A percentile compares a stretch with the other conserved stretches of the same genome.
These are phyloP conservation scores for Solanum medicagineum DNA, from an alignment of 257 asterid genomes.

Conservation along the genomic window DNA sequence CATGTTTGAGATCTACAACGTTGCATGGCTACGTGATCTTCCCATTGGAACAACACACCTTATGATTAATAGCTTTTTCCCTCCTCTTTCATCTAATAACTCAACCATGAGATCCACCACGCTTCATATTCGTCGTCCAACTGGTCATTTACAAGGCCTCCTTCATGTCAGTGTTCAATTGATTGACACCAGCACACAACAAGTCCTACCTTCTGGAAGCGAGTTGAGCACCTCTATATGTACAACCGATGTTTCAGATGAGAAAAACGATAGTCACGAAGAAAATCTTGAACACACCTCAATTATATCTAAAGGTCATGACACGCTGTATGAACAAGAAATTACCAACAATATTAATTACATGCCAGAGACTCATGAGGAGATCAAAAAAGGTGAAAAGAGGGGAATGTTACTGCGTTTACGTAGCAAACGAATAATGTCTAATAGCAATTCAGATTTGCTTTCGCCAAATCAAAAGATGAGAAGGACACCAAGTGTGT, in stretches of 20 bases:
- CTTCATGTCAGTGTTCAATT: constrained; percentile 46
- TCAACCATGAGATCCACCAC: constrained; percentile 21
- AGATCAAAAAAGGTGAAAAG: neutral
- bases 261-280: neutral
- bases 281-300: neutral
- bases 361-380: neutral
- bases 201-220: neutral
- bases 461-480: constrained; percentile 3
- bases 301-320: neutral
- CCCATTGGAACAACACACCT: constrained; percentile 72
- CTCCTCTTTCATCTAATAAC: constrained; percentile 24
- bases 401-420: neutral
- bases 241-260: neutral
- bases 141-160: constrained; percentile 60
- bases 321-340: neutral
- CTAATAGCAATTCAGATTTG: neutral
- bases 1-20: constrained; percentile 59
- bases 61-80: constrained; percentile 30
- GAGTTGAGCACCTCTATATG: constrained; percentile 8
- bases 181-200: constrained; percentile 5
- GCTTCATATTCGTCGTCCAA: constrained; percentile 47
- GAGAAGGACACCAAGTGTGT: constrained; percentile 15
- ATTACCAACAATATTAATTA: neutral
- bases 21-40: constrained; percentile 76
- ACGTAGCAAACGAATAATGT: neutral